These are phyloP conservation scores for Helotiales sp. DNA, from an alignment of 2,329 filamentous ascomycete species.

Conservation along the genomic window DNA sequence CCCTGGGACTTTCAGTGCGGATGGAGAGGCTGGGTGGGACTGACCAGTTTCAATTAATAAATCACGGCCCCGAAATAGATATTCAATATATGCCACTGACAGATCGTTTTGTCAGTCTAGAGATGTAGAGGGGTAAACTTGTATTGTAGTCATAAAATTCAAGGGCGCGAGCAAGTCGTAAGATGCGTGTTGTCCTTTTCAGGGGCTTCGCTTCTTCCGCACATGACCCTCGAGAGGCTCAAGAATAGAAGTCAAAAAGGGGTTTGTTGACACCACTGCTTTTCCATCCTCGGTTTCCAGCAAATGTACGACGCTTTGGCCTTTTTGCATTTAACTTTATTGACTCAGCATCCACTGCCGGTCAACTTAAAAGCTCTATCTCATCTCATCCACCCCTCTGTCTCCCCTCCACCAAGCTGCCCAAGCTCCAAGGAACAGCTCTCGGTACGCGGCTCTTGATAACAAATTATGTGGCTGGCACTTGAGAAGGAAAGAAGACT, in stretches of 20 bases:
- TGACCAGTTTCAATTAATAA: too few species aligned
- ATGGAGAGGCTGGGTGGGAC: too few species aligned
- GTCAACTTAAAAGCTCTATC: too few species aligned
- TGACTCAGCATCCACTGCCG: background rate
- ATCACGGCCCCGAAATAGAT: too few species aligned
- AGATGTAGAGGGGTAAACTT: too few species aligned
- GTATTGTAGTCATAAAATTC: too few species aligned
- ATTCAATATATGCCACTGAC: too few species aligned
- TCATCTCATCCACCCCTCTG: background rate
- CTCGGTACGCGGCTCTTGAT: slow-evolving; percentile 1
- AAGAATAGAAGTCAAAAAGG: background rate
- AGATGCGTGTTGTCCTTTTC: too few species aligned
- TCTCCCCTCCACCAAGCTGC: background rate
- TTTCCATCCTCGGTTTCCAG: background rate
- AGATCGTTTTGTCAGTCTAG: too few species aligned
- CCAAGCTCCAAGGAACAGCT: background rate
- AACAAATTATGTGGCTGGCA: background rate
- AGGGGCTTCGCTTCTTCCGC: background rate
- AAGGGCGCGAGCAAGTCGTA: too few species aligned
- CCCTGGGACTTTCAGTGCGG: too few species aligned
- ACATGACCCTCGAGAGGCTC: background rate
- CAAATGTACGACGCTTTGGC: background rate
- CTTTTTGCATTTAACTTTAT: background rate
- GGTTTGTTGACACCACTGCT: background rate
- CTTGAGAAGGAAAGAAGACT: background rate